Percentiles rank a stretch among this genome's conserved stretches.
These are phyloP conservation scores for Tetraselmis chui DNA, from an alignment of 139 green algal genomes.

Conservation along the genomic window DNA sequence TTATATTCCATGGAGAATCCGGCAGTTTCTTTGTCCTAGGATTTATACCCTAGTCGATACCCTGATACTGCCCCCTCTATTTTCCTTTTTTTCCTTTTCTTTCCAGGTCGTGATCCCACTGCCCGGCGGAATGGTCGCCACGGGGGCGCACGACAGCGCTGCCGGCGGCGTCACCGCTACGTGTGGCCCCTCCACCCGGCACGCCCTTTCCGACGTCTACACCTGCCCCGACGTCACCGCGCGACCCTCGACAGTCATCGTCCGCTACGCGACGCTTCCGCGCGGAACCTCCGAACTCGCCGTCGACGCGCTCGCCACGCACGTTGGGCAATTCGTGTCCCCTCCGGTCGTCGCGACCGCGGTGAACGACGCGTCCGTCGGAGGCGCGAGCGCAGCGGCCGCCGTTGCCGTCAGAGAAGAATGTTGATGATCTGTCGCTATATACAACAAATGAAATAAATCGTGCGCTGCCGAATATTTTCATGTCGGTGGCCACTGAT, in stretches of 20 bases:
- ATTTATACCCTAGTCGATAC: no score
- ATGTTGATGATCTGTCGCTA: no score
- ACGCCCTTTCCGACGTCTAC: not conserved
- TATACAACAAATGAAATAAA: no score
- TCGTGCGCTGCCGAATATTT: no score
- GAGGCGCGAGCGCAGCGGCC: not conserved
- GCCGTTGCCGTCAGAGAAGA: no score
- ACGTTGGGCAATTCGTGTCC: not conserved
- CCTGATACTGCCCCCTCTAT: no score
- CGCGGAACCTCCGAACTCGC: not conserved
- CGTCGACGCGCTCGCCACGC: not conserved
- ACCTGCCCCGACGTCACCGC: not conserved
- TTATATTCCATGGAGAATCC: no score
- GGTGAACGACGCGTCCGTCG: not conserved
- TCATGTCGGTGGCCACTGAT: no score
- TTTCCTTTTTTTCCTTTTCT: no score
- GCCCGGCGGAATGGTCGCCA: not conserved
- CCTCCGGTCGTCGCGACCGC: not conserved
- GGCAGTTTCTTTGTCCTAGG: no score
- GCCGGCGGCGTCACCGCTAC: not conserved
- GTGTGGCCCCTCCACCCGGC: not conserved
- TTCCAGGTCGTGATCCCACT: not conserved
- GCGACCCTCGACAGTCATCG: not conserved
- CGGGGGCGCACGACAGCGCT: not conserved
- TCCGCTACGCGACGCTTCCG: not conserved